phyloP scores from a whole-genome alignment of 2,329 filamentous ascomycete genomes.

The Fusarium devonianum region DNA sequence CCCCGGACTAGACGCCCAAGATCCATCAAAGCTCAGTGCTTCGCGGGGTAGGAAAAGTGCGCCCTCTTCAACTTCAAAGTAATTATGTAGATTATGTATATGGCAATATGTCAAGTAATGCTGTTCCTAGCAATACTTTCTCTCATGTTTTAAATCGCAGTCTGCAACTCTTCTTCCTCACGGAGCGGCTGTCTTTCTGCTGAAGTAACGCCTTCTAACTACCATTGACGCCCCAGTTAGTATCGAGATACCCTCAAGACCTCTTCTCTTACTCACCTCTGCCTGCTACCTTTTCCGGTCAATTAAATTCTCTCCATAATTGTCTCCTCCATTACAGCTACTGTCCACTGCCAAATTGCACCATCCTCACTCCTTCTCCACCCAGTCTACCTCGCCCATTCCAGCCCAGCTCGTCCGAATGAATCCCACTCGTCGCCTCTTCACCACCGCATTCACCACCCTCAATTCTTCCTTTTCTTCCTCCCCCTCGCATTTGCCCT shows the following conservation, averaged over 20 bases:
- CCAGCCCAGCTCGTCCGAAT: constrained; percentile 29
- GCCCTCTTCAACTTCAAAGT: constrained; percentile 12
- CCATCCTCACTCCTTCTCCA: constrained; percentile 27
- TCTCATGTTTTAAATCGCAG: too few relatives aligned
- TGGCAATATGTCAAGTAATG: too few relatives aligned
- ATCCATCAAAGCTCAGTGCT: background rate
- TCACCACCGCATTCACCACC: constrained; percentile 25
- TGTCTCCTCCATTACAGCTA: too few relatives aligned
- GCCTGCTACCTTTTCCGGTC: background rate
- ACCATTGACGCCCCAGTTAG: too few relatives aligned
- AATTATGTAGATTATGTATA: background rate
- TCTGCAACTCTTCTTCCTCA: too few relatives aligned
- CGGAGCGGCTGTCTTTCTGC: background rate
- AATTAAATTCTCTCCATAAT: constrained; percentile 2
- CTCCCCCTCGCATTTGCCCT: constrained; percentile 4
- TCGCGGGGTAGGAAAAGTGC: constrained; percentile 30
- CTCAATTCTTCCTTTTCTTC: constrained; percentile 23
- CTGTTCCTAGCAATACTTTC: too few relatives aligned
- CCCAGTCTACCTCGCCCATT: constrained; percentile 2
- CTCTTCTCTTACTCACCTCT: constrained; percentile 1
- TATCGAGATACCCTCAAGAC: constrained; percentile 2
- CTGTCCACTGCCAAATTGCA: constrained; percentile 21
- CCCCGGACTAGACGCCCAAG: background rate
- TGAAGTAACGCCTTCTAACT: background rate
- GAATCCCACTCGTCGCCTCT: constrained; percentile 25